phyloP scores from a whole-genome alignment of 2,329 filamentous ascomycete genomes.

The Sporothrix curviconia region DNA sequence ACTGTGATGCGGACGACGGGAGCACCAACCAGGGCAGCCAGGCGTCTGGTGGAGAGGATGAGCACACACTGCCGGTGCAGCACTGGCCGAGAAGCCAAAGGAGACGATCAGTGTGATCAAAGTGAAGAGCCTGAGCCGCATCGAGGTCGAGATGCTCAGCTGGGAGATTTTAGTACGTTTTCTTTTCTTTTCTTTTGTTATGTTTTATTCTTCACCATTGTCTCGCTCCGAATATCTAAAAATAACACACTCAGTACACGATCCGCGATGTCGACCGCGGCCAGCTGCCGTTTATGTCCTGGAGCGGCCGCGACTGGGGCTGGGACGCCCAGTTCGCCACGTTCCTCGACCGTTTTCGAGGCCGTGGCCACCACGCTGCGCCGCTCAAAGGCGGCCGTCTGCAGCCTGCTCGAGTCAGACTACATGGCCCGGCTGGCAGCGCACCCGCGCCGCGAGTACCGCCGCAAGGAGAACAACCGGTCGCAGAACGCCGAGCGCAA shows the following conservation, averaged over 20 bases:
- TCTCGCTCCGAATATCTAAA: too few species aligned
- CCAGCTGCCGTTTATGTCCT: slow-evolving; percentile 15
- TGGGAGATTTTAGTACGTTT: slow-evolving; percentile 18
- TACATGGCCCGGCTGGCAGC: slow-evolving; percentile 18
- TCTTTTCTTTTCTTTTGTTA: not conserved
- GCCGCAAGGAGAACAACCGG: slow-evolving; percentile 21
- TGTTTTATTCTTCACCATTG: not conserved
- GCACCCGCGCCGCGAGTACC: slow-evolving; percentile 19
- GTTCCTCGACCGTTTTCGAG: slow-evolving; percentile 17
- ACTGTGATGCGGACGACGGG: not conserved
- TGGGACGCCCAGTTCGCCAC: slow-evolving; percentile 14
- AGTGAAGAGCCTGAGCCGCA: slow-evolving; percentile 18
- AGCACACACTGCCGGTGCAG: too few species aligned
- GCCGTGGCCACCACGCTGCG: slow-evolving; percentile 17
- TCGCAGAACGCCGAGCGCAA: slow-evolving; percentile 21
- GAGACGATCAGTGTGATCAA: slow-evolving; percentile 19
- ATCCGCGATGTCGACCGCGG: slow-evolving; percentile 17
- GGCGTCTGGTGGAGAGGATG: not conserved
- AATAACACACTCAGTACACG: slow-evolving; percentile 1
- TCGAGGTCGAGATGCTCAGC: slow-evolving; percentile 20
- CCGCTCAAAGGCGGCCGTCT: slow-evolving; percentile 19
- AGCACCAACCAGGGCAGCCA: not conserved
- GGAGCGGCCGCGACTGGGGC: slow-evolving; percentile 20
- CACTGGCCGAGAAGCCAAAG: not conserved
- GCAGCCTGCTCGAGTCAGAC: slow-evolving; percentile 19